A percentile compares a stretch with the other conserved stretches of the same genome.
phyloP scores from a whole-genome alignment of 2,329 filamentous ascomycete species.

The Magnaporthiopsis poae region DNA sequence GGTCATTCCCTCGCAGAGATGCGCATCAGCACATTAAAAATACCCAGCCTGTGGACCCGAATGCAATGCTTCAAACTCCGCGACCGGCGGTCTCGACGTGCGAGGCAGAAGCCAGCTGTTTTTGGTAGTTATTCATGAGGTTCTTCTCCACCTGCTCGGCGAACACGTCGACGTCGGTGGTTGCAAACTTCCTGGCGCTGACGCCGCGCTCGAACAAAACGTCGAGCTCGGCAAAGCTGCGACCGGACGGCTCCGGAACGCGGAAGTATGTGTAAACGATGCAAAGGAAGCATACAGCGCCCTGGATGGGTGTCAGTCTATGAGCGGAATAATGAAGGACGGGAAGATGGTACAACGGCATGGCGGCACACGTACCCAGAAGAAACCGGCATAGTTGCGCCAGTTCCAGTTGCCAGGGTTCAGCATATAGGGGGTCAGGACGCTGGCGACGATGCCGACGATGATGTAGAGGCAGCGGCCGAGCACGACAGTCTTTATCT shows the following conservation, averaged over 20 bases:
- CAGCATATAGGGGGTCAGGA: constrained; percentile 85
- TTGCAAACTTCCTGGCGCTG: constrained; percentile 62
- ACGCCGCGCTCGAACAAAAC: constrained; percentile 68
- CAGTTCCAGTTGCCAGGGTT: constrained; percentile 82
- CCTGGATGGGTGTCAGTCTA: constrained; percentile 26
- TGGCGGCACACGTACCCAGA: constrained; percentile 49
- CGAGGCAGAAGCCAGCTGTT: constrained; percentile 18
- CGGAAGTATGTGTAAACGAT: constrained; percentile 75
- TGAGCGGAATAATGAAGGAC: neutral
- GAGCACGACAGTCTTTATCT: constrained; percentile 85
- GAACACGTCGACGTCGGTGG: constrained; percentile 47
- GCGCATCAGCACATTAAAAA: neutral
- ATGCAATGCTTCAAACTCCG: neutral
- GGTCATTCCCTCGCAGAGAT: no score
- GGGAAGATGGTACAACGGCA: neutral
- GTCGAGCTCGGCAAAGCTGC: constrained; percentile 79
- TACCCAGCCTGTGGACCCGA: no score
- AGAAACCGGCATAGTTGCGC: constrained; percentile 79
- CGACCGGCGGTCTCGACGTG: constrained; percentile 1
- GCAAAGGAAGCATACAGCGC: constrained; percentile 68
- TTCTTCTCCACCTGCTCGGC: constrained; percentile 38
- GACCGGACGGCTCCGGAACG: constrained; percentile 67
- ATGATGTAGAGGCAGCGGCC: constrained; percentile 74
- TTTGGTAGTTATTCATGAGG: constrained; percentile 39
- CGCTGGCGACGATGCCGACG: constrained; percentile 69